Evolutionary conservation across 805 yeast genomes (phyloP), one percentile per base, ranked within the genome.

Genomic region (Pichia heedii): DNA sequence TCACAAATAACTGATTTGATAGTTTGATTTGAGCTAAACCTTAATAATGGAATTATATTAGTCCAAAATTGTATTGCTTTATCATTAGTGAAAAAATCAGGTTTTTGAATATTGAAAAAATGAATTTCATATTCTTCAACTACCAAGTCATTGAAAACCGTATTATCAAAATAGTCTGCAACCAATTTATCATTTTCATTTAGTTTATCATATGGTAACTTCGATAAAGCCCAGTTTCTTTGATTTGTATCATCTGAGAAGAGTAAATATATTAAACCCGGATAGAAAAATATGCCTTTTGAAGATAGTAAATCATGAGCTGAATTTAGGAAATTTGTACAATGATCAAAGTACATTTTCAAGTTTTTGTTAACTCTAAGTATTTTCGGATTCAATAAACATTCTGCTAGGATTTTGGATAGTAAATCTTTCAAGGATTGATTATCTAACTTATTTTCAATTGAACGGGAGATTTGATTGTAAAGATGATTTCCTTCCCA

Each of bases 91-190:
- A 72, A 81, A 45, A 59, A 66, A 1, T 62, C 57, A 0, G 78
- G 76, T 50, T 75, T 66, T 54, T 81, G 86, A 38, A 80, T 67
- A 34, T 66, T 61, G 43, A 71, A 67, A 19, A 75, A 62, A 53
- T 80, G 79, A 3, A 62, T 51, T 39, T 67, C 70, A 46, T 72
- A 74, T 53, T 83, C 89, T 51, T 79, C 83, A 7, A 72, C 50
- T 1, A 77, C 55, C 29, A 74, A 65, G 8, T 62, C 50, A 13
- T 66, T 57, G 34, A 66, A 51, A 36, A 57, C 60, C 12, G 51
- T 36, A 12, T 35, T 36, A 2, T 38, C 33, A 21, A 50, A 44
- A n/a, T 37, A 37, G 21, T 35, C 13, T 13, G 12, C 21, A 8
- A 36, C 16, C n/a, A 13, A 22, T n/a, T 13, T 33, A 22, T 46